A percentile compares a stretch with the other conserved stretches of the same genome.
These are phyloP conservation scores for Naganishia vaughanmartiniae DNA, from an alignment of 768 basidiomycete species.

Conservation along the genomic window DNA sequence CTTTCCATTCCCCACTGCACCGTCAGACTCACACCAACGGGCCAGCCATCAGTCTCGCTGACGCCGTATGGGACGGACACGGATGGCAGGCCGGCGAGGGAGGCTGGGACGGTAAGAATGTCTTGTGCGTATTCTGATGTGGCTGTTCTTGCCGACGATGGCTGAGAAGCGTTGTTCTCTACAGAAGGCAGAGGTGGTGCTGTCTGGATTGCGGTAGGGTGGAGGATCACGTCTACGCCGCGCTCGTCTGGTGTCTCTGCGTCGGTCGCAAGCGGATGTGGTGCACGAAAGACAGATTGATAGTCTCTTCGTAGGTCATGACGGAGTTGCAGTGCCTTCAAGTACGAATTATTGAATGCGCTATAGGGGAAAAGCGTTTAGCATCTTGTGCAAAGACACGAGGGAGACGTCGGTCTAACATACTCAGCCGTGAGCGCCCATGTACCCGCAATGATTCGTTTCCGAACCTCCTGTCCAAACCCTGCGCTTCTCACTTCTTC, in stretches of 20 bases:
- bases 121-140: conserved; percentile 80
- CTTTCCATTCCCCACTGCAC: conserved; percentile 74
- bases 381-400: neutral
- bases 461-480: conserved; percentile 81
- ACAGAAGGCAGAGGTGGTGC: conserved; percentile 63
- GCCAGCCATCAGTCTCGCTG: conserved; percentile 64
- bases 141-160: neutral
- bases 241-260: neutral
- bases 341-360: conserved; percentile 95
- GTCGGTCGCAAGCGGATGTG: conserved; percentile 55
- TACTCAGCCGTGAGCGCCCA: conserved; percentile 78
- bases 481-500: conserved; percentile 58
- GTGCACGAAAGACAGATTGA: conserved; percentile 63
- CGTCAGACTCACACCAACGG: conserved; percentile 75
- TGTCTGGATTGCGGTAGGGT: conserved; percentile 80
- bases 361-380: conserved; percentile 54
- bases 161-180: neutral
- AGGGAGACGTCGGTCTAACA: neutral
- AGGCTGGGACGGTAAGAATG: conserved; percentile 85
- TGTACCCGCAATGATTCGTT: conserved; percentile 82
- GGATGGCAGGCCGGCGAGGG: conserved; percentile 81
- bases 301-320: conserved; percentile 71
- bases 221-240: conserved; percentile 75
- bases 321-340: conserved; percentile 83
- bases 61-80: conserved; percentile 65